Percentiles rank a stretch among this genome's conserved stretches.
phyloP scores from a whole-genome alignment of 257 asterid species.

The Knoxia roxburghii region DNA sequence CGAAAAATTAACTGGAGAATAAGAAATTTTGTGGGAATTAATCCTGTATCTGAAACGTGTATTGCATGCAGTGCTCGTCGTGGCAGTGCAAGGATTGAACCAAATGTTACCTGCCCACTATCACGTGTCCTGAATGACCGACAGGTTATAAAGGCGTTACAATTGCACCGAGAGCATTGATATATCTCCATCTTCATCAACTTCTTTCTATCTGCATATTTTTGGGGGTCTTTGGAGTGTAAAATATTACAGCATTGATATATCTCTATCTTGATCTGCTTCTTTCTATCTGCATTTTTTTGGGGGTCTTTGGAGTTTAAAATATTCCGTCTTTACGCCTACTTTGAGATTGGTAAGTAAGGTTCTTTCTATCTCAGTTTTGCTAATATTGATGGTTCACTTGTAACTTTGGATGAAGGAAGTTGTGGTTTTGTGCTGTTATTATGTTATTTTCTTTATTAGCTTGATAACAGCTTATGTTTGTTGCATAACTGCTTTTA shows the following conservation, averaged over 20 bases:
- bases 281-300: background rate
- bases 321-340: constrained; percentile 5
- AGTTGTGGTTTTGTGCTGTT: background rate
- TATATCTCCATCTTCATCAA: background rate
- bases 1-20: background rate
- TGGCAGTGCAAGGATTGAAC: constrained; percentile 3
- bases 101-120: constrained; percentile 3
- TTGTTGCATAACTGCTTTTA: background rate
- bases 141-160: constrained; percentile 2
- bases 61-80: constrained; percentile 3
- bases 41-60: constrained; percentile 4
- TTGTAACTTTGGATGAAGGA: background rate
- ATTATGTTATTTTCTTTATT: background rate
- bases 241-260: constrained; percentile 3
- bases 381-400: background rate
- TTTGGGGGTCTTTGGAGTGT: background rate
- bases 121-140: background rate
- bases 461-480: background rate
- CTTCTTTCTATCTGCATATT: background rate
- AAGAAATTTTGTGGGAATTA: background rate
- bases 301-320: background rate
- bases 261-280: background rate
- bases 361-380: constrained; percentile 7
- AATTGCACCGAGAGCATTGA: constrained; percentile 6
- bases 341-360: constrained; percentile 4